phyloP scores from a whole-genome alignment of 2,329 filamentous ascomycete genomes.

The Volutella citrinella region DNA sequence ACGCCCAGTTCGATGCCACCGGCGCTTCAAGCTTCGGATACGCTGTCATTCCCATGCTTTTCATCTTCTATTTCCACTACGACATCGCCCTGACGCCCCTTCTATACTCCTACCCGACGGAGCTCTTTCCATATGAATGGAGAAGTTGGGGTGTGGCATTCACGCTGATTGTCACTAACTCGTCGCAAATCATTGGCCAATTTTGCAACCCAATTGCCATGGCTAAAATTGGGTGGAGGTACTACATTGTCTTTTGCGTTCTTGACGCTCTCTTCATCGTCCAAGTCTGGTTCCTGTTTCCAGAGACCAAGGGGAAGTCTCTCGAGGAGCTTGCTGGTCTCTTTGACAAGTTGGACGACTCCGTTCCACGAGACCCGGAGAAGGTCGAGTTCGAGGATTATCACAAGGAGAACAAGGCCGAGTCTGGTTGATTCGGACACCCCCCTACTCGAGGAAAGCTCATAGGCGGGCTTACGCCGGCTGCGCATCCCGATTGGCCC shows the following conservation, averaged over 20 bases:
- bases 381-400: slow-evolving; percentile 1
- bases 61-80: slow-evolving; percentile 7
- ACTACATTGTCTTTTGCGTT: slow-evolving; percentile 25
- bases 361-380: no score
- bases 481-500: no score
- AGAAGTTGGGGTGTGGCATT: neutral
- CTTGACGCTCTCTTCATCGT: slow-evolving; percentile 1
- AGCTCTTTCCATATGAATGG: slow-evolving; percentile 2
- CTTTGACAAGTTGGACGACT: no score
- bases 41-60: slow-evolving; percentile 1
- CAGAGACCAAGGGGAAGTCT: slow-evolving; percentile 4
- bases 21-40: neutral
- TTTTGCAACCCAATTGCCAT: slow-evolving; percentile 39
- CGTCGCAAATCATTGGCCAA: slow-evolving; percentile 1
- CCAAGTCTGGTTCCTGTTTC: slow-evolving; percentile 7
- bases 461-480: no score
- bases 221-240: slow-evolving; percentile 34
- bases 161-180: slow-evolving; percentile 4
- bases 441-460: no score
- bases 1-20: neutral
- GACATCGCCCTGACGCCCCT: slow-evolving; percentile 4
- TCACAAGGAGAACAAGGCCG: neutral
- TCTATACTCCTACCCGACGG: slow-evolving; percentile 6
- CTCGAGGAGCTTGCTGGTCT: slow-evolving; percentile 4
- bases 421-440: neutral